These are phyloP conservation scores for Cytidiella melzeri DNA, from an alignment of 768 basidiomycete genomes.

Conservation along the genomic window DNA sequence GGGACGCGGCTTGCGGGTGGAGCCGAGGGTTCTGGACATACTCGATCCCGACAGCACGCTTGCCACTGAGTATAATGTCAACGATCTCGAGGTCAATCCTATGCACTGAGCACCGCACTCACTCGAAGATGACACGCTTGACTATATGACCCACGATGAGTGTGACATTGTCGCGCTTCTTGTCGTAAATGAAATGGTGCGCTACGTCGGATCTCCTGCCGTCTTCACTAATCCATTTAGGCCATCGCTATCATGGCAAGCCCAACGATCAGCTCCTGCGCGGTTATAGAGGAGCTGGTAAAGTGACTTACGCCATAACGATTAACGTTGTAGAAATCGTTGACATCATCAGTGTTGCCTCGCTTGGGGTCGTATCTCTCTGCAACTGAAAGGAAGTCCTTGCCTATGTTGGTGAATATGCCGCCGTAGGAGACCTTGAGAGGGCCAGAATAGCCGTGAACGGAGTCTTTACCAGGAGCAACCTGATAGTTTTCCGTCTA, in stretches of 20 bases:
- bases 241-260: background rate
- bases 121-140: conserved; percentile 33
- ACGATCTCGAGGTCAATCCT: background rate
- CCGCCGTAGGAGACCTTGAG: conserved; percentile 36
- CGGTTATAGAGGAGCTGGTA: background rate
- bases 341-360: conserved; percentile 38
- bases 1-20: conserved; percentile 7
- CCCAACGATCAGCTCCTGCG: no score
- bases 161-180: conserved; percentile 26
- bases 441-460: conserved; percentile 31
- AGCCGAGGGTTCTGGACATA: conserved; percentile 25
- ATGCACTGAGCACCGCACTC: background rate
- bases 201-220: conserved; percentile 54
- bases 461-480: conserved; percentile 16
- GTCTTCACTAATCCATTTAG: conserved; percentile 44
- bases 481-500: conserved; percentile 31
- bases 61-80: conserved; percentile 20
- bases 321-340: conserved; percentile 36
- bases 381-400: conserved; percentile 43
- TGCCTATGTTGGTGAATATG: conserved; percentile 33
- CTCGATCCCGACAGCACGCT: conserved; percentile 33
- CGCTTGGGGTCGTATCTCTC: conserved; percentile 43
- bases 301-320: conserved; percentile 39
- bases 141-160: conserved; percentile 28
- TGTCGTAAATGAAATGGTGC: conserved; percentile 33